Evolutionary conservation across 2,329 filamentous ascomycete species (phyloP).

Genomic region (Fusarium scirpi): DNA sequence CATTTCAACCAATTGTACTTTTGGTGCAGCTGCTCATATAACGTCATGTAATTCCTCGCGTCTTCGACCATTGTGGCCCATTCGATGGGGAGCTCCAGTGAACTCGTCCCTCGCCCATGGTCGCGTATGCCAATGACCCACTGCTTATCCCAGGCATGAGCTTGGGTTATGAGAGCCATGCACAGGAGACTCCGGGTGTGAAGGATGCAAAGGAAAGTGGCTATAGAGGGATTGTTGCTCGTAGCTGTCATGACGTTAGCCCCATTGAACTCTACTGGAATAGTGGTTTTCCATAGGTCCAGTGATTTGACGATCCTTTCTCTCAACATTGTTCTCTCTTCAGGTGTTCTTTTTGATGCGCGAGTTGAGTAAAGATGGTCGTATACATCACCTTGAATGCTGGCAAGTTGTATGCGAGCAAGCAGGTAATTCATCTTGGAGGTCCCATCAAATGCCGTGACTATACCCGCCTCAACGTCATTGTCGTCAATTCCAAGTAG

Average conservation of each 20-base stretch:
- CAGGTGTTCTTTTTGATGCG: neutral
- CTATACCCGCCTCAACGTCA: neutral
- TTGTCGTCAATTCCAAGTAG: accelerated
- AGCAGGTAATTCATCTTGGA: constrained; percentile 3
- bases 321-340: neutral
- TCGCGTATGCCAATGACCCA: neutral
- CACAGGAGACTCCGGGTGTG: constrained; percentile 9
- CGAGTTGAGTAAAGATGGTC: constrained; percentile 10
- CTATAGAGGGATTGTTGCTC: neutral
- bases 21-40: neutral
- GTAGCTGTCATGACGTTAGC: neutral
- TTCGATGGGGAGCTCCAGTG: neutral
- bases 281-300: neutral
- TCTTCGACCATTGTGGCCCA: neutral
- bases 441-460: neutral
- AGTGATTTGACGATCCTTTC: neutral
- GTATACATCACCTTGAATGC: constrained; percentile 1
- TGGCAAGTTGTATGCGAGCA: constrained; percentile 3
- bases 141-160: constrained; percentile 8
- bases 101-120: neutral
- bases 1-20: constrained; percentile 3
- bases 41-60: constrained; percentile 5
- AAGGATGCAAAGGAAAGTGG: neutral
- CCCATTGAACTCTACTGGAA: neutral
- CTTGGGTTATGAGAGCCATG: neutral